Evolutionary conservation across 306 rosid genomes (phyloP), one percentile per base, ranked within the genome.

Genomic region (Myrica gale): DNA sequence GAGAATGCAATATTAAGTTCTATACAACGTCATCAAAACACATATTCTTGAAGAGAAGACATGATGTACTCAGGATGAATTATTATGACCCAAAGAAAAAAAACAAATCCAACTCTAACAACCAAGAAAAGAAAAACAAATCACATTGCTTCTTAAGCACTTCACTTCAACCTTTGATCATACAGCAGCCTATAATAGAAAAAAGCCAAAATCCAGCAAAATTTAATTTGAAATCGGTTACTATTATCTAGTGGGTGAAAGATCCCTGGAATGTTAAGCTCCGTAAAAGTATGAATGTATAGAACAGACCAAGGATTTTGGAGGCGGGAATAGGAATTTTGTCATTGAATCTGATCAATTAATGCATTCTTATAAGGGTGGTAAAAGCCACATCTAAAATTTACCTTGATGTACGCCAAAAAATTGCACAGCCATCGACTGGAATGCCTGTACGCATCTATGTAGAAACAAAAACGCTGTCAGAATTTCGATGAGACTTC

Each of bases 361-460:
- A 19, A 9, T 53, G 47, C 65, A 68, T 37, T 23, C 23, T 58
- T 6, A 50, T 71, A 61, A 63, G 65, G 39, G 41, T 45, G 41
- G 52, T 3, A 56, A 43, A 73, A 2, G 62, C 20, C 56, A 47
- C 42, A 84, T 65, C 43, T 19, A 43, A 19, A 45, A 32, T 63
- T 82, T 85, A 95, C 99, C 99, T 95, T 56, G 97, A 92, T 44
- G 81, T 72, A 63, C 88, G 92, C 99, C 99, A 92, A 88, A 92
- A 92, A 66, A 90, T 87, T 44, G 99, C 97, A 82, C 99, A 95
- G 76, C 97, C 99, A 83, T 95, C 99, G 69, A 83, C 77, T 78
- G 97, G 80, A 77, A 72, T 79, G 47, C 99, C 99, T 10, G 97
- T 90, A 21, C 97, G 95, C 96, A 88, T 92, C 99, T 95, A 75